phyloP scores from a whole-genome alignment of 352 stramenopile species.

The Phytophthora aleatoria region DNA sequence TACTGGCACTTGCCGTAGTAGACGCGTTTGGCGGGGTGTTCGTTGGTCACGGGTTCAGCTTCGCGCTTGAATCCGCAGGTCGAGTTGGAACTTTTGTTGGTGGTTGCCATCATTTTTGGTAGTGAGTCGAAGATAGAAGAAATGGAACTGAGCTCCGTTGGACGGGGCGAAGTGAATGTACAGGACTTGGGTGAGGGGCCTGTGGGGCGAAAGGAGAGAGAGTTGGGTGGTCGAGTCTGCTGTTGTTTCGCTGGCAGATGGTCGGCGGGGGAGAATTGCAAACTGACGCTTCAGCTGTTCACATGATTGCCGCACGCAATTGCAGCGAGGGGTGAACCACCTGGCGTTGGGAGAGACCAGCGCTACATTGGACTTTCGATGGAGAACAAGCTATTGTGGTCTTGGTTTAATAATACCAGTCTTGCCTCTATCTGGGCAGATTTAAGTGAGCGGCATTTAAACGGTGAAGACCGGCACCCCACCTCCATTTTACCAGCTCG shows the following conservation, averaged over 20 bases:
- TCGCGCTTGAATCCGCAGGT: constrained; percentile 23
- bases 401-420: constrained; percentile 32
- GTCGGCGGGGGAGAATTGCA: constrained; percentile 50
- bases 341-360: constrained; percentile 34
- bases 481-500: constrained; percentile 14
- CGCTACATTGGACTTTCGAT: constrained; percentile 12
- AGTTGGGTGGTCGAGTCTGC: constrained; percentile 17
- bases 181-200: constrained; percentile 9
- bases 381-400: constrained; percentile 24
- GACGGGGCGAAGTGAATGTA: constrained; percentile 11
- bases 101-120: constrained; percentile 39
- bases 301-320: constrained; percentile 53
- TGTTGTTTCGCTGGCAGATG: constrained; percentile 34
- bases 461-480: neutral
- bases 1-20: constrained; percentile 88
- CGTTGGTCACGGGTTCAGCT: constrained; percentile 13
- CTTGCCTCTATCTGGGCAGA: constrained; percentile 3
- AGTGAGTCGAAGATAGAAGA: constrained; percentile 33
- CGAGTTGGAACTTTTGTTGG: constrained; percentile 19
- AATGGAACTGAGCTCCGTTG: constrained; percentile 23
- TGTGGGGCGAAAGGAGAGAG: constrained; percentile 6
- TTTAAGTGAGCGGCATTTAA: constrained; percentile 16
- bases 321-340: constrained; percentile 37
- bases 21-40: constrained; percentile 24
- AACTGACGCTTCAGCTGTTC: constrained; percentile 48